phyloP scores from a whole-genome alignment of 352 stramenopile species.

The Pythium utonaiense region DNA sequence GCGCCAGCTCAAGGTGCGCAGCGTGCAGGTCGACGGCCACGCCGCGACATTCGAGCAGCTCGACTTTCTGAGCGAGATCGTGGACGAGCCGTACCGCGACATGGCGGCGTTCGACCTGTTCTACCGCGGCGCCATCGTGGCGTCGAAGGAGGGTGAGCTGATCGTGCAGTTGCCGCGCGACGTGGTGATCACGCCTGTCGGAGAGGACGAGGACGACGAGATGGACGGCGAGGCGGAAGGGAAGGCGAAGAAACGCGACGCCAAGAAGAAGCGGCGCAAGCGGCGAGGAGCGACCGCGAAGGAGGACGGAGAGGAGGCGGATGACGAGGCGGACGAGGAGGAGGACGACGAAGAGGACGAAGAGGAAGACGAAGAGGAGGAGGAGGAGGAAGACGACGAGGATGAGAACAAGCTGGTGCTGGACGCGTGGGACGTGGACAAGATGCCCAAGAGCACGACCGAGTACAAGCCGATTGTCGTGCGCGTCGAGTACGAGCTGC shows the following conservation, averaged over 20 bases:
- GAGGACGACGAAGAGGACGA: slow-evolving; percentile 42
- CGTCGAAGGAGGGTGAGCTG: slow-evolving; percentile 79
- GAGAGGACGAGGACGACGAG: slow-evolving; percentile 16
- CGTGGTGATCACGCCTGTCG: slow-evolving; percentile 48
- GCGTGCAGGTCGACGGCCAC: slow-evolving; percentile 55
- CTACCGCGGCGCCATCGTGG: slow-evolving; percentile 80
- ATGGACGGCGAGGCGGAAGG: slow-evolving; percentile 19
- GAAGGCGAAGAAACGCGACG: slow-evolving; percentile 13
- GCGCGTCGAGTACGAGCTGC: slow-evolving; percentile 77
- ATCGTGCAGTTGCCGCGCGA: slow-evolving; percentile 68
- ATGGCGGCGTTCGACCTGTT: slow-evolving; percentile 81
- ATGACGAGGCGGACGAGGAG: slow-evolving; percentile 23
- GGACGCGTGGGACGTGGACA: slow-evolving; percentile 69
- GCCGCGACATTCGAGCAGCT: slow-evolving; percentile 71
- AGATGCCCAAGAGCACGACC: slow-evolving; percentile 60
- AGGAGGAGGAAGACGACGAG: slow-evolving; percentile 38
- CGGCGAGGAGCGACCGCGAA: slow-evolving; percentile 4
- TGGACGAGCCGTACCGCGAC: slow-evolving; percentile 79
- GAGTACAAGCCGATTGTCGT: slow-evolving; percentile 68
- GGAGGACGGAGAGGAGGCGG: slow-evolving; percentile 9
- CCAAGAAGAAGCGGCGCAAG: slow-evolving; percentile 21
- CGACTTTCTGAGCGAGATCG: slow-evolving; percentile 70
- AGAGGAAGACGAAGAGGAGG: slow-evolving; percentile 32
- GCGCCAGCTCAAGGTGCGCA: slow-evolving; percentile 59
- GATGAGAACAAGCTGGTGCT: slow-evolving; percentile 48